Conservation (phyloP, 352 stramenopile species). For the Globisporangium spinosum region DNA sequence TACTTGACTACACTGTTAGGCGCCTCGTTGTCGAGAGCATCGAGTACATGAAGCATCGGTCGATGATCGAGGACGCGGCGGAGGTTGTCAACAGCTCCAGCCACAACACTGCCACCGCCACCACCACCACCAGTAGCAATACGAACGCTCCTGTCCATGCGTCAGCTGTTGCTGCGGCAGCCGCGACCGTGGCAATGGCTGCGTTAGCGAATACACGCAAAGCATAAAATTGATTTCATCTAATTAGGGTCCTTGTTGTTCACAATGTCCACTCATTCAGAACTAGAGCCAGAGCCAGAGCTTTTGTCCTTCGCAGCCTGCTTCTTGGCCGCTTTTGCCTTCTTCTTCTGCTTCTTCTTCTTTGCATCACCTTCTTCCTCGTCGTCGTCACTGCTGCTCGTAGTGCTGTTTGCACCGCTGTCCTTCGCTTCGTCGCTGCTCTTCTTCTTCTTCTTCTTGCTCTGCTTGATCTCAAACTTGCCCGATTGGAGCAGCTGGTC, state of each 20-base stretch:
- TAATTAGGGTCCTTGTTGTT: neutral
- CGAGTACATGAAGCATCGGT: slow-evolving; percentile 23
- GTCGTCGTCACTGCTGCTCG: slow-evolving; percentile 7
- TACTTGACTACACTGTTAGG: neutral
- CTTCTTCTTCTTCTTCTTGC: slow-evolving; percentile 9
- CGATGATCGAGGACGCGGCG: slow-evolving; percentile 1
- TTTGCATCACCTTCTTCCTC: slow-evolving; percentile 18
- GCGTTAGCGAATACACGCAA: neutral
- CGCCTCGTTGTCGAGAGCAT: slow-evolving; percentile 34
- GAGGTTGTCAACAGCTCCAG: slow-evolving; percentile 1
- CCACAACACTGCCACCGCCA: too few relatives aligned
- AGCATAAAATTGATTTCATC: slow-evolving; percentile 10
- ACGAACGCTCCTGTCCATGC: neutral
- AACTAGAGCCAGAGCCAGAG: neutral
- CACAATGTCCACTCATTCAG: neutral
- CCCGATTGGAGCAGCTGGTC: slow-evolving; percentile 53
- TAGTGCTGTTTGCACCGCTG: neutral
- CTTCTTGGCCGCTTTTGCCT: slow-evolving; percentile 21
- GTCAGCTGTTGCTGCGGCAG: neutral
- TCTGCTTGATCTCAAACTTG: slow-evolving; percentile 16
- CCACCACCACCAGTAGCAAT: neutral
- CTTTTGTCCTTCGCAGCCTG: neutral
- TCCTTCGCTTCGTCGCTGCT: slow-evolving; percentile 15
- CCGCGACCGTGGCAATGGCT: neutral
- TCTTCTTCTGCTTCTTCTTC: slow-evolving; percentile 20